Evolutionary conservation across 306 rosid genomes (phyloP).

Genomic region (Oemleria cerasiformis): DNA sequence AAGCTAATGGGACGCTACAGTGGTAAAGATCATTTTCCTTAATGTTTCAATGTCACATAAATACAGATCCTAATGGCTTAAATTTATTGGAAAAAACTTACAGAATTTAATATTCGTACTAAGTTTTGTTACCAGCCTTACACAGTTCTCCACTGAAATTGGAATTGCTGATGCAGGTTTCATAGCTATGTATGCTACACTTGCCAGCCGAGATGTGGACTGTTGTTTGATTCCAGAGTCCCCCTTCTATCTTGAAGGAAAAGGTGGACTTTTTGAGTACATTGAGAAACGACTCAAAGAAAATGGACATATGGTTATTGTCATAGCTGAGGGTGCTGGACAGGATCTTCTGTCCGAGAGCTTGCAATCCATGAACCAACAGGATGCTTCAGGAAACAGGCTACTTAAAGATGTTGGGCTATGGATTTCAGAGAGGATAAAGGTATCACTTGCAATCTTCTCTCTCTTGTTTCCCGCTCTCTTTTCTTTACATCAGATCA

Average conservation of each 20-base stretch:
- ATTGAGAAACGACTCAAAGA: slow-evolving; percentile 65
- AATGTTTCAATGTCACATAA: slow-evolving; percentile 16
- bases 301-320: slow-evolving; percentile 85
- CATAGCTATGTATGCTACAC: slow-evolving; percentile 94
- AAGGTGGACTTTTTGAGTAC: slow-evolving; percentile 75
- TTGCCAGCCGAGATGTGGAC: slow-evolving; percentile 92
- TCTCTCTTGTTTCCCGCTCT: neutral
- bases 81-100: neutral
- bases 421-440: slow-evolving; percentile 83
- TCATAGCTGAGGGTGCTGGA: slow-evolving; percentile 91
- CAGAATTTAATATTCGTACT: neutral
- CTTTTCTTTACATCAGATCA: neutral
- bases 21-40: slow-evolving; percentile 42
- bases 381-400: slow-evolving; percentile 91
- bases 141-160: slow-evolving; percentile 11
- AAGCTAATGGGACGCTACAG: slow-evolving; percentile 90
- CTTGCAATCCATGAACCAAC: slow-evolving; percentile 50
- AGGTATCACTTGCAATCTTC: slow-evolving; percentile 42
- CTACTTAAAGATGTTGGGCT: slow-evolving; percentile 71
- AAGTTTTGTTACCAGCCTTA: neutral
- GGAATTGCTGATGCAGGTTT: slow-evolving; percentile 52
- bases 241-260: slow-evolving; percentile 84
- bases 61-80: neutral
- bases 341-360: slow-evolving; percentile 77
- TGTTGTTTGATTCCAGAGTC: slow-evolving; percentile 94